Evolutionary conservation across 306 rosid genomes (phyloP).

Genomic region (Castanea sativa): DNA sequence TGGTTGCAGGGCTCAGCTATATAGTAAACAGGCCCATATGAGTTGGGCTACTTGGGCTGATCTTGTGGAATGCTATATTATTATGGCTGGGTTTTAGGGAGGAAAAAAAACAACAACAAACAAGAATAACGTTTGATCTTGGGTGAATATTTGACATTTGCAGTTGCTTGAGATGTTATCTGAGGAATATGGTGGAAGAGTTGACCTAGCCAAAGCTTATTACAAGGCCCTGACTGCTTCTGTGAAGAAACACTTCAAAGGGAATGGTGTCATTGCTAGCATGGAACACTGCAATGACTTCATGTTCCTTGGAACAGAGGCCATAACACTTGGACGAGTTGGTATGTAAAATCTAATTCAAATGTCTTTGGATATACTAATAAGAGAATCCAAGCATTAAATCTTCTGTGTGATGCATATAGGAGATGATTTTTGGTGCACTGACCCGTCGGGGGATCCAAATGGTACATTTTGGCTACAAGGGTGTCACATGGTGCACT

Average conservation of each 20-base stretch:
- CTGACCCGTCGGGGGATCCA: conserved; percentile 60
- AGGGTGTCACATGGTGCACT: conserved; percentile 84
- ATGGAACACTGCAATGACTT: conserved; percentile 86
- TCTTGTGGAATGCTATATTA: neutral
- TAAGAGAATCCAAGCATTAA: neutral
- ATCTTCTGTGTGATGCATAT: neutral
- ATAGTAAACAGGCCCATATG: neutral
- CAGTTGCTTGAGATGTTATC: conserved; percentile 74
- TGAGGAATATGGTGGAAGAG: conserved; percentile 69
- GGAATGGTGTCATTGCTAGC: conserved; percentile 76
- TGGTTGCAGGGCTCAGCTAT: neutral
- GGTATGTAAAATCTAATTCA: conserved; percentile 31
- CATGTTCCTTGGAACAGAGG: conserved; percentile 76
- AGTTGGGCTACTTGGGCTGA: neutral
- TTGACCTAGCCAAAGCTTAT: conserved; percentile 59
- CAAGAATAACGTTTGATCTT: too few species aligned
- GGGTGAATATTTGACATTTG: neutral
- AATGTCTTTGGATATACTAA: neutral
- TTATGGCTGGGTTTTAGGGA: neutral
- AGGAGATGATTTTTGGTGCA: conserved; percentile 87
- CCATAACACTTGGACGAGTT: conserved; percentile 69
- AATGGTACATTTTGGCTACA: conserved; percentile 71
- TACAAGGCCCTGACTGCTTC: conserved; percentile 65
- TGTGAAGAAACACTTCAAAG: conserved; percentile 62
- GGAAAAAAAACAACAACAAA: too few species aligned